Conservation (phyloP, 2,329 filamentous ascomycete genomes). For the Alternaria infectoria region DNA sequence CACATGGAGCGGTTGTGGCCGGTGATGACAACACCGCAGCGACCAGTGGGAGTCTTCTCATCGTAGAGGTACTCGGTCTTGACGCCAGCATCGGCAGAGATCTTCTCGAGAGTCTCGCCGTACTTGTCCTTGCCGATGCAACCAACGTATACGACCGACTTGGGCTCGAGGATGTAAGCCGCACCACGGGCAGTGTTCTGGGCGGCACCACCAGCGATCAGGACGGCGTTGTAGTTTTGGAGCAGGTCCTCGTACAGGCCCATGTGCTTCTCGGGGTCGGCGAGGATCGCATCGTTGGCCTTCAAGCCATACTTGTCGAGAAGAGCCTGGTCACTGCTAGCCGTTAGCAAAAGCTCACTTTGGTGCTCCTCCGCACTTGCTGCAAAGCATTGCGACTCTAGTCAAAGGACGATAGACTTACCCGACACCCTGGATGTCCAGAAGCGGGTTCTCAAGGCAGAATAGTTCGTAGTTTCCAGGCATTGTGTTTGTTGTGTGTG, state of each 20-base stretch:
- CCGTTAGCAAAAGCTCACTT: slow-evolving; percentile 28
- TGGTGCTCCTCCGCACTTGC: slow-evolving; percentile 13
- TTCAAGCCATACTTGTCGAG: slow-evolving; percentile 94
- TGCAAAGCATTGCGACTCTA: neutral
- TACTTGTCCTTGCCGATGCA: slow-evolving; percentile 97
- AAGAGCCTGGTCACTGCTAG: slow-evolving; percentile 74
- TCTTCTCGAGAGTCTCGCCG: slow-evolving; percentile 83
- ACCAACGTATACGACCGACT: slow-evolving; percentile 92
- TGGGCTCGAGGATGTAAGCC: slow-evolving; percentile 87
- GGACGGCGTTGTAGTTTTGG: slow-evolving; percentile 88
- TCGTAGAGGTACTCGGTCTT: slow-evolving; percentile 96
- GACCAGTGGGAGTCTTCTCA: slow-evolving; percentile 80
- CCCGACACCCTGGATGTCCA: slow-evolving; percentile 90
- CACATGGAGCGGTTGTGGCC: slow-evolving; percentile 93
- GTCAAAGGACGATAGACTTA: slow-evolving; percentile 45
- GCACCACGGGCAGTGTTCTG: slow-evolving; percentile 97
- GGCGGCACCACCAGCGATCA: slow-evolving; percentile 94
- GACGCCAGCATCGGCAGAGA: slow-evolving; percentile 85
- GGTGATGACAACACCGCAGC: slow-evolving; percentile 95
- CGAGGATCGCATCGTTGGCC: slow-evolving; percentile 96
- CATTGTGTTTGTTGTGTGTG: slow-evolving; percentile 61
- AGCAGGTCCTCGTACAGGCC: slow-evolving; percentile 92
- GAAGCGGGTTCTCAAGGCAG: slow-evolving; percentile 95
- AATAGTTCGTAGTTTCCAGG: slow-evolving; percentile 88
- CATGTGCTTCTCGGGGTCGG: slow-evolving; percentile 82